Base-by-base conservation (phyloP, 768 basidiomycete genomes). In the Russula vinacea region DNA sequence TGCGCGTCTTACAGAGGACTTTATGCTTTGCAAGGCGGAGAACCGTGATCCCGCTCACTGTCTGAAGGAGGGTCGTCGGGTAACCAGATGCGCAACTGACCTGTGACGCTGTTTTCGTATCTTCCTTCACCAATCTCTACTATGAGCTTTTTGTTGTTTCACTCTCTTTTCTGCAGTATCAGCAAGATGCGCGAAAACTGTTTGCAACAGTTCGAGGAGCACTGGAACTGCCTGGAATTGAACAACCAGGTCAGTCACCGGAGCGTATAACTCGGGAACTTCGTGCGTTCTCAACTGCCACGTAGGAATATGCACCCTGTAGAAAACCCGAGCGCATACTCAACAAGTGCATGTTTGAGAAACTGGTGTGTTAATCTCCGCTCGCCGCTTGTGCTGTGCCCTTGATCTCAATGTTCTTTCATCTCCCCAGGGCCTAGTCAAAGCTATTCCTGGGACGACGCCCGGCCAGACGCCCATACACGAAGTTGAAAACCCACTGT, bases 21-120 rank as follows among this genome's bases (percentile, higher is more conserved):
- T 92, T 71, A 96, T 98, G 93, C 88, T 98, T 58, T 99, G 97
- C 84, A 98, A 98, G 79, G 80, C 85, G 26, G 95, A 98, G 80
- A 88, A 83, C 72, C 83, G 89, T 64, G 88, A 96, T 72, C 94
- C 96, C 11, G 92, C 77, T 24, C 93, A 95, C 74, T 99, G 97
- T 76, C 73, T 98, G 78, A 90, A 91, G 81, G 97, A 98, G 76
- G 97, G 97, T 13, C 78, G 97, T 69, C 86, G 92, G 69, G 96
- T 98, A 62, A 98, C 97, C 60, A 83, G 97, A 69, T 99, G 97
- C 76, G 91, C 95, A 53, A 86, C 87, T 39, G 94, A 98, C 73
- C 72, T 99, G 97, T 98, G 45, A 70, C 73, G 92, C 84, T 2
- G 24, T 58, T 54, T 26, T 42, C 51, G 47, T 58, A 45, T 52